These are phyloP conservation scores for Beta lomatogona DNA, from an alignment of 179 eudicot genomes.

Conservation along the genomic window DNA sequence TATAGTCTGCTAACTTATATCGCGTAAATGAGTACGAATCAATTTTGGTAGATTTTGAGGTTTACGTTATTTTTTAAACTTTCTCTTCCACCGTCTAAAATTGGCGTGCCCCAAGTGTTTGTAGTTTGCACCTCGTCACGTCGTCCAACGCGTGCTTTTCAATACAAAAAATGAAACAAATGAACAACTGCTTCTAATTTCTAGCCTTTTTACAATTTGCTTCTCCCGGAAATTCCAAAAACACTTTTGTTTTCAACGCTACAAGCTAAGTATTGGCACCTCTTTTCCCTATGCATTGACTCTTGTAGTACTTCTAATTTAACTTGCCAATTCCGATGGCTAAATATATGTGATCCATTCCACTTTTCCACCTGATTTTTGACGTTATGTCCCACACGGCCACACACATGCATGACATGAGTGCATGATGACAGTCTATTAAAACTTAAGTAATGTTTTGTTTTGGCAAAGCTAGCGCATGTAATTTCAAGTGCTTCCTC, in stretches of 20 bases:
- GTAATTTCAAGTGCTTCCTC: too few species aligned
- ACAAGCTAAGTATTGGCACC: slow-evolving; percentile 4
- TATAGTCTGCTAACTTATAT: too few species aligned
- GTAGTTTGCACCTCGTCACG: slow-evolving; percentile 17
- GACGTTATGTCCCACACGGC: slow-evolving; percentile 20
- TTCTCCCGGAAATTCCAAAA: background rate
- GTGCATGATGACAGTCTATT: too few species aligned
- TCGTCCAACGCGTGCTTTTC: slow-evolving; percentile 16
- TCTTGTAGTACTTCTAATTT: background rate
- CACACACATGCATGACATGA: background rate
- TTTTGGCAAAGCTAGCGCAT: too few species aligned
- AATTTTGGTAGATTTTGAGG: background rate
- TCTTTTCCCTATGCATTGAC: slow-evolving; percentile 32
- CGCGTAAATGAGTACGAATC: too few species aligned
- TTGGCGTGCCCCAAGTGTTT: slow-evolving; percentile 29
- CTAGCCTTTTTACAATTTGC: background rate
- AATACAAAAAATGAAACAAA: too few species aligned
- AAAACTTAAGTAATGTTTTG: too few species aligned
- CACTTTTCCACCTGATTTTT: background rate
- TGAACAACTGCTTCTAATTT: background rate
- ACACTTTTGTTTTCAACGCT: slow-evolving; percentile 12
- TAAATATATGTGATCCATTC: slow-evolving; percentile 13
- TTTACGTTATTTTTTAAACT: background rate
- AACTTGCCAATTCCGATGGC: slow-evolving; percentile 9
- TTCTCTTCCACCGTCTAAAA: background rate